These are phyloP conservation scores for Chaetomiaceae sp. DNA, from an alignment of 2,329 filamentous ascomycete genomes.

Conservation along the genomic window DNA sequence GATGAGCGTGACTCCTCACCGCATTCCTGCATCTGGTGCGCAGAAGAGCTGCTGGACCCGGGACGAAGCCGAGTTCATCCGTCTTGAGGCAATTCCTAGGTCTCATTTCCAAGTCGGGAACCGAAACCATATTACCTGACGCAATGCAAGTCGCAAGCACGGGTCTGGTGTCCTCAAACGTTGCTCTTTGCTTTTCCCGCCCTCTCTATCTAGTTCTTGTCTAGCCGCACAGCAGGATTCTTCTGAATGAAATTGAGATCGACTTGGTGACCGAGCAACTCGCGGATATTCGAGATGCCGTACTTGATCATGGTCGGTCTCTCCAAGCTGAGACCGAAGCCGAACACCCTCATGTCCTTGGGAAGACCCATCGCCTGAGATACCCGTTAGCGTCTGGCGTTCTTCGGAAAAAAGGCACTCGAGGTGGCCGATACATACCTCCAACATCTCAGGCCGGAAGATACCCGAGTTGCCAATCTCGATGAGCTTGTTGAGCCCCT, in stretches of 20 bases:
- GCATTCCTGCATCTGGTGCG: background rate
- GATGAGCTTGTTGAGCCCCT: slow-evolving; percentile 82
- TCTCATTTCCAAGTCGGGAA: too few relatives aligned
- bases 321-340: slow-evolving; percentile 88
- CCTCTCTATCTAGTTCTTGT: slow-evolving; percentile 62
- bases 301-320: slow-evolving; percentile 98
- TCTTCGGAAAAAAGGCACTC: background rate
- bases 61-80: background rate
- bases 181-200: slow-evolving; percentile 6
- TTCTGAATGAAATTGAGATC: slow-evolving; percentile 88
- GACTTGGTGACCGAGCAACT: slow-evolving; percentile 91
- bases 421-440: slow-evolving; percentile 35
- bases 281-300: slow-evolving; percentile 82
- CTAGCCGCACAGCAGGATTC: slow-evolving; percentile 85
- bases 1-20: slow-evolving; percentile 12
- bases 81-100: too few relatives aligned
- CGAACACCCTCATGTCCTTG: slow-evolving; percentile 87
- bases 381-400: background rate
- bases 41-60: background rate
- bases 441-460: slow-evolving; percentile 94
- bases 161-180: background rate
- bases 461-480: slow-evolving; percentile 98
- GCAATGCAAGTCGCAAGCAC: too few relatives aligned
- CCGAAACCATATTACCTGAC: too few relatives aligned
- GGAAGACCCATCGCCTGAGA: slow-evolving; percentile 13